phyloP scores from a whole-genome alignment of 306 rosid species.

The Dryas alaskensis region DNA sequence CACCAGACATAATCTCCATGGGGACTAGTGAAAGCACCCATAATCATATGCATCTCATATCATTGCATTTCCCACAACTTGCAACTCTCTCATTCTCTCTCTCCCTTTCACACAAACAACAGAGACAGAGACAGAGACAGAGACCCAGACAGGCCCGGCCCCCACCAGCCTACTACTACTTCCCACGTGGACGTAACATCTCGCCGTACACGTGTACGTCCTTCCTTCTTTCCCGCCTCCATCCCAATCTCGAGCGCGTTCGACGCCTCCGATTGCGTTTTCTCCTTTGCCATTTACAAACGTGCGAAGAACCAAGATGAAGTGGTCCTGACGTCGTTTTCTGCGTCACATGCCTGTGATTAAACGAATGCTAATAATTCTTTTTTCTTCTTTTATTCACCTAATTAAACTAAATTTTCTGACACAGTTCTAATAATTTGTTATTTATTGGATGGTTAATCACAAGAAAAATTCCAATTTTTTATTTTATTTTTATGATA shows the following conservation, averaged over 20 bases:
- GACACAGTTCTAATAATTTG: no score
- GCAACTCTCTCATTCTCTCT: neutral
- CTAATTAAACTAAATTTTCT: no score
- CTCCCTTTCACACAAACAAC: neutral
- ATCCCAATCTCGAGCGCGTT: constrained; percentile 1
- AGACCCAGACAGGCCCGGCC: neutral
- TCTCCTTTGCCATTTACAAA: neutral
- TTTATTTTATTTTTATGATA: no score
- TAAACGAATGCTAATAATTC: no score
- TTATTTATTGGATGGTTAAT: no score
- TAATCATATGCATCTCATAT: neutral
- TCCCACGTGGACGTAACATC: constrained; percentile 17
- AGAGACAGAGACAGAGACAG: no score
- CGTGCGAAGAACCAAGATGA: neutral
- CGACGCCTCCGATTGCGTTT: neutral
- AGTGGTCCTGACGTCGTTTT: constrained; percentile 32
- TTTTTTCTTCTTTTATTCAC: no score
- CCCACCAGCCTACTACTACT: neutral
- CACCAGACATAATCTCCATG: neutral
- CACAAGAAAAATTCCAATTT: no score
- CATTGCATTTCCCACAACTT: constrained; percentile 17
- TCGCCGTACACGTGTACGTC: constrained; percentile 17
- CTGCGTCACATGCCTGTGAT: neutral
- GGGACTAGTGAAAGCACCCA: neutral
- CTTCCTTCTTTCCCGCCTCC: constrained; percentile 27